A percentile compares a stretch with the other conserved stretches of the same genome.
Conservation (phyloP, 768 basidiomycete genomes). For the Podaxis sp. region DNA sequence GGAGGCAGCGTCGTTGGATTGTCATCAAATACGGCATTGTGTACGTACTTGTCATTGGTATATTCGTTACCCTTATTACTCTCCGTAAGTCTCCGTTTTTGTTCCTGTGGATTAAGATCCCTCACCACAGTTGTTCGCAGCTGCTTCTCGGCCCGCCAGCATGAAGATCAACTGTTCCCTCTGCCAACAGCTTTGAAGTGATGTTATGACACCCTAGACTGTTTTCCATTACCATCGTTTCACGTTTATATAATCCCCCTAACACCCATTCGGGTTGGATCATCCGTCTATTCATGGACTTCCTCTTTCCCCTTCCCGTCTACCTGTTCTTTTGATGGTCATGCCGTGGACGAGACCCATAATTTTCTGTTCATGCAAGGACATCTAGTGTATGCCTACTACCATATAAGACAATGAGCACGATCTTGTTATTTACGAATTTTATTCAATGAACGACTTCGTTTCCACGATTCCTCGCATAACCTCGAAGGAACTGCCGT, state of each 20-base stretch:
- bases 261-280: constrained; percentile 25
- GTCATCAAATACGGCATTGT: constrained; percentile 84
- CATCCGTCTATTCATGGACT: constrained; percentile 32
- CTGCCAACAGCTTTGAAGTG: constrained; percentile 62
- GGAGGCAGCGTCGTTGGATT: constrained; percentile 86
- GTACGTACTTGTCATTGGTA: constrained; percentile 63
- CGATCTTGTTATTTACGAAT: constrained; percentile 25
- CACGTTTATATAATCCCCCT: constrained; percentile 25
- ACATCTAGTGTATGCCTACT: constrained; percentile 48
- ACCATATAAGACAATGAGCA: constrained; percentile 35
- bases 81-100: constrained; percentile 54
- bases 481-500: not conserved
- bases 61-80: constrained; percentile 76
- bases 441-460: constrained; percentile 10
- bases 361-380: constrained; percentile 29
- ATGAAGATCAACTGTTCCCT: constrained; percentile 63
- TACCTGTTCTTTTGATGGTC: constrained; percentile 1
- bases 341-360: constrained; percentile 6
- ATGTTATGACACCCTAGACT: constrained; percentile 35
- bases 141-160: constrained; percentile 57
- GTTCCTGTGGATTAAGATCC: constrained; percentile 14
- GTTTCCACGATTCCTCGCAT: not conserved
- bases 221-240: constrained; percentile 23
- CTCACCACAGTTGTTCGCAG: constrained; percentile 30
- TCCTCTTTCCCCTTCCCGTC: constrained; percentile 1